These are phyloP conservation scores for Scedosporium dehoogii DNA, from an alignment of 2,329 filamentous ascomycete species.

Conservation along the genomic window DNA sequence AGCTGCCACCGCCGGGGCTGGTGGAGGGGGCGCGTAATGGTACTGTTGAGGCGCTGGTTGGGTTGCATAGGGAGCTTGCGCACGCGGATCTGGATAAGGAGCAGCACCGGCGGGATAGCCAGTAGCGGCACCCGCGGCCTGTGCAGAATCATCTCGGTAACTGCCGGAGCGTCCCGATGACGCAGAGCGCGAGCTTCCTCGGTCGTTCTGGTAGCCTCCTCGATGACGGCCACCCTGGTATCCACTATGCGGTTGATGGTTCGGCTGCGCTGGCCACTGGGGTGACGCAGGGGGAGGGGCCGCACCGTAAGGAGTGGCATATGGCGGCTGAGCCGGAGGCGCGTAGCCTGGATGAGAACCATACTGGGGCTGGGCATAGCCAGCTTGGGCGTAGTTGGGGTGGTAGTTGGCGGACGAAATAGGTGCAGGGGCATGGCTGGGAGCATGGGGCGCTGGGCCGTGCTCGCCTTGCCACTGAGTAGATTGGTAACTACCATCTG, in stretches of 20 bases:
- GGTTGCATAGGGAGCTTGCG: neutral
- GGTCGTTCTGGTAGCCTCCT: constrained; percentile 33
- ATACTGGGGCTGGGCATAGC: constrained; percentile 30
- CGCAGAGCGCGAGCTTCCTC: constrained; percentile 21
- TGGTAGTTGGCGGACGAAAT: constrained; percentile 46
- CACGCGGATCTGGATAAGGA: constrained; percentile 1
- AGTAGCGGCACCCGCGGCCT: neutral
- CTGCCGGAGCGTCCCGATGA: neutral
- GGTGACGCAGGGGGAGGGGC: neutral
- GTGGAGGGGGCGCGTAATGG: constrained; percentile 28
- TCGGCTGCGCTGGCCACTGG: constrained; percentile 1
- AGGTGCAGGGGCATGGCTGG: constrained; percentile 31
- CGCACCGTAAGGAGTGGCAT: constrained; percentile 2
- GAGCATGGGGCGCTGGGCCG: neutral
- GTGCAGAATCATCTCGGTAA: constrained; percentile 2
- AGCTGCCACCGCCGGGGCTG: constrained; percentile 22
- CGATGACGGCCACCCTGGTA: constrained; percentile 5
- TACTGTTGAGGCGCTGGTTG: constrained; percentile 14
- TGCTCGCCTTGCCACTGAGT: constrained; percentile 5
- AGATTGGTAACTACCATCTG: constrained; percentile 7
- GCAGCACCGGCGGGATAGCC: neutral
- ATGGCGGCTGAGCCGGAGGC: constrained; percentile 19
- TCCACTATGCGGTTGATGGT: neutral
- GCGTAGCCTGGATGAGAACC: constrained; percentile 24
- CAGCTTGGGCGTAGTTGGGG: constrained; percentile 44